phyloP scores from a whole-genome alignment of 352 stramenopile genomes.

The Elongisporangium undulatum region DNA sequence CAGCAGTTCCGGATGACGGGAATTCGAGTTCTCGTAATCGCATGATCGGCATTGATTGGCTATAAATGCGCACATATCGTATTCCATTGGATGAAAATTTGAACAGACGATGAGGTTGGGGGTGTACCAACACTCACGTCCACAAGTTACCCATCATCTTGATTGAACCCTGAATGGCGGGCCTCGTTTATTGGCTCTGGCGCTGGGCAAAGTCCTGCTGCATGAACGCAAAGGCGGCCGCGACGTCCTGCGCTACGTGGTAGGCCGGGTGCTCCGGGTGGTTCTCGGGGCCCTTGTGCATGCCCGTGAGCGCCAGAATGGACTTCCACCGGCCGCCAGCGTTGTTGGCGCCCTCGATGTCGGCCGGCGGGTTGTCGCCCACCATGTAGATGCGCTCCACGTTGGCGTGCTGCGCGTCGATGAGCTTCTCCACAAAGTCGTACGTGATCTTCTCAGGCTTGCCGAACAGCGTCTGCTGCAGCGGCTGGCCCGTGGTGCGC shows the following conservation, averaged over 20 bases:
- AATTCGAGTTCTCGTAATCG: neutral
- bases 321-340: constrained; percentile 47
- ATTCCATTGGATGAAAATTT: neutral
- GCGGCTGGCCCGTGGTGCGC: constrained; percentile 42
- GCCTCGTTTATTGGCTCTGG: neutral
- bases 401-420: constrained; percentile 31
- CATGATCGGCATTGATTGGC: neutral
- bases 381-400: constrained; percentile 59
- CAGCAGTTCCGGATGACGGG: neutral
- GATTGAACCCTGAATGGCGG: neutral
- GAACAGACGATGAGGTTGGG: neutral
- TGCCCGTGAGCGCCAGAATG: constrained; percentile 50
- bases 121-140: neutral
- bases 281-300: constrained; percentile 42
- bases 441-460: constrained; percentile 53
- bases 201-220: constrained; percentile 33
- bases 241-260: constrained; percentile 36
- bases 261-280: constrained; percentile 33
- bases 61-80: too few relatives aligned
- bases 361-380: constrained; percentile 52
- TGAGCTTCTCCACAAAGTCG: constrained; percentile 37
- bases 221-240: constrained; percentile 40
- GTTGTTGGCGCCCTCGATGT: constrained; percentile 51
- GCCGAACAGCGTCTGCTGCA: constrained; percentile 46
- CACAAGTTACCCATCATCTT: neutral